A percentile compares a stretch with the other conserved stretches of the same genome.
Conservation (phyloP, 768 basidiomycete genomes). For the Rhodotorula sphaerocarpa region DNA sequence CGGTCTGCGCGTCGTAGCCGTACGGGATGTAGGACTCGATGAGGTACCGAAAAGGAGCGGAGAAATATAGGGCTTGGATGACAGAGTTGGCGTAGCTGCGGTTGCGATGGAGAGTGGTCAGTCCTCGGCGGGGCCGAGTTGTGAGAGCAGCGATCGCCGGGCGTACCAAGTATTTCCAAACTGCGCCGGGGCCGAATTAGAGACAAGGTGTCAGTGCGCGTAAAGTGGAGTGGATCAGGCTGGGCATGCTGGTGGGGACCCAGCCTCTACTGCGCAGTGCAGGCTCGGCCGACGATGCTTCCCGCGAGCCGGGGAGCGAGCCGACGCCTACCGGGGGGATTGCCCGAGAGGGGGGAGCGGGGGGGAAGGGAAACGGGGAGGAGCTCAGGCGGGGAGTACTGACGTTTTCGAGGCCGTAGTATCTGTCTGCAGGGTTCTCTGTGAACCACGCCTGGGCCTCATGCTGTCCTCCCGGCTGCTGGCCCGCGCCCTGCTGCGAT, state of each 20-base stretch:
- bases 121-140: neutral
- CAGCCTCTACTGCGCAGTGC: too few species aligned
- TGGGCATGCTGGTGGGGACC: too few species aligned
- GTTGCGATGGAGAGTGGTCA: neutral
- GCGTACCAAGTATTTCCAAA: slow-evolving; percentile 92
- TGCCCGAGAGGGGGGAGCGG: neutral
- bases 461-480: neutral
- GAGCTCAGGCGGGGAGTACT: slow-evolving; percentile 43
- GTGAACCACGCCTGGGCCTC: slow-evolving; percentile 22
- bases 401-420: slow-evolving; percentile 94
- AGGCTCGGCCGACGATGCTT: too few species aligned
- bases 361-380: too few species aligned
- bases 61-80: slow-evolving; percentile 92
- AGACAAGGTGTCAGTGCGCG: neutral
- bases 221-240: too few species aligned
- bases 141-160: slow-evolving; percentile 3
- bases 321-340: too few species aligned
- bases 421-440: slow-evolving; percentile 38
- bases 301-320: too few species aligned
- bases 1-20: neutral
- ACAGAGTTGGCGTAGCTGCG: slow-evolving; percentile 92
- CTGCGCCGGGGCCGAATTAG: slow-evolving; percentile 44
- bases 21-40: slow-evolving; percentile 47
- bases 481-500: neutral
- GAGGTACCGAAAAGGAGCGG: slow-evolving; percentile 82